A percentile compares a stretch with the other conserved stretches of the same genome.
Conservation (phyloP, 2,329 filamentous ascomycete genomes). For the Aspergillus thermomutatus region DNA sequence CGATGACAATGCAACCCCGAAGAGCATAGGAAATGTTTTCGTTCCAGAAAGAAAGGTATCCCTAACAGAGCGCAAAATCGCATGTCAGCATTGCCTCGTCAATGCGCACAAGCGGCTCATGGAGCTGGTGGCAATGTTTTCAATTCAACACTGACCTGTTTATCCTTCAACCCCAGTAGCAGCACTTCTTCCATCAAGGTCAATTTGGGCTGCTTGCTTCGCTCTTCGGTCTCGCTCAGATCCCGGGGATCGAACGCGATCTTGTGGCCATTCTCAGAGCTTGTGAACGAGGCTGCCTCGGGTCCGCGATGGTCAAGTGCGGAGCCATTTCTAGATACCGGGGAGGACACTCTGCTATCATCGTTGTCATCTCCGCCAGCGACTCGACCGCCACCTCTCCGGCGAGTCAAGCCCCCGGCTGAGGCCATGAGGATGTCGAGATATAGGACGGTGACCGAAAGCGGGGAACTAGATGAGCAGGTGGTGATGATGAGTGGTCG, state of each 20-base stretch:
- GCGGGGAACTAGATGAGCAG: not conserved
- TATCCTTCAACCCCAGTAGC: conserved; percentile 93
- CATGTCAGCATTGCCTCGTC: conserved; percentile 20
- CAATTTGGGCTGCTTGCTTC: conserved; percentile 96
- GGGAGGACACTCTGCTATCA: conserved; percentile 63
- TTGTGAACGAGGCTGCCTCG: conserved; percentile 82
- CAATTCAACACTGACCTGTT: conserved; percentile 67
- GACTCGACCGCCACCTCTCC: conserved; percentile 62
- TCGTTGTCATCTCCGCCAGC: conserved; percentile 59
- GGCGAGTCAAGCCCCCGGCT: conserved; percentile 68
- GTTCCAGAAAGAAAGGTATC: conserved; percentile 99
- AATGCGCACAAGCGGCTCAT: not conserved
- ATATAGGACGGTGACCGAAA: conserved; percentile 2
- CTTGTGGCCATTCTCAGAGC: conserved; percentile 91
- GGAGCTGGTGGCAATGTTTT: conserved; percentile 6
- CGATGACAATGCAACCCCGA: conserved; percentile 95
- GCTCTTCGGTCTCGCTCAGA: conserved; percentile 93
- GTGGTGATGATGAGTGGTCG: not conserved
- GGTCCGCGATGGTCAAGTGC: conserved; percentile 53
- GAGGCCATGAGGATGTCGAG: conserved; percentile 53
- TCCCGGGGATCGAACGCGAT: conserved; percentile 97
- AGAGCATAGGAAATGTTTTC: conserved; percentile 99
- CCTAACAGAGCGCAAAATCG: conserved; percentile 50
- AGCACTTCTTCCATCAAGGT: conserved; percentile 99
- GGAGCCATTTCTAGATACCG: conserved; percentile 59